phyloP scores from a whole-genome alignment of 768 basidiomycete genomes.

The Podaxis rugospora region DNA sequence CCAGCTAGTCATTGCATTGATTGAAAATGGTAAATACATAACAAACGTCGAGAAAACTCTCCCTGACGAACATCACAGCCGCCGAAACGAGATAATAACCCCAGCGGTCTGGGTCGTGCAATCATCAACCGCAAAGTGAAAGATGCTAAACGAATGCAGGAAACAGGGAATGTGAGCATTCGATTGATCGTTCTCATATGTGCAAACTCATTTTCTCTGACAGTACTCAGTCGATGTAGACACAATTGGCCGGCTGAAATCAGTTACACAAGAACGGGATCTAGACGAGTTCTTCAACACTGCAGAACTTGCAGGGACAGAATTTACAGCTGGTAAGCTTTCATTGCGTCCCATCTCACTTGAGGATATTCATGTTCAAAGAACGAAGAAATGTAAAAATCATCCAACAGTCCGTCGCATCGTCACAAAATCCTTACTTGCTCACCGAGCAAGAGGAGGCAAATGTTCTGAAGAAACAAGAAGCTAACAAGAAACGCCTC shows the following conservation, averaged over 20 bases:
- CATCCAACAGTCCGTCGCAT: constrained; percentile 51
- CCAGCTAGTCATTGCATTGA: neutral
- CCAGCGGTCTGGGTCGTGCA: constrained; percentile 87
- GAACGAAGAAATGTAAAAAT: constrained; percentile 81
- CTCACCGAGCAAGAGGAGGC: constrained; percentile 80
- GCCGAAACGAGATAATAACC: constrained; percentile 57
- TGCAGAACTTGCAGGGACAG: constrained; percentile 89
- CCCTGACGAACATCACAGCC: constrained; percentile 18
- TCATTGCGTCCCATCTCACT: neutral
- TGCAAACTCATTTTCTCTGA: constrained; percentile 10
- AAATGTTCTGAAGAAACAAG: constrained; percentile 68
- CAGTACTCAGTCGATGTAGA: constrained; percentile 80
- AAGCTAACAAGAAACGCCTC: constrained; percentile 66
- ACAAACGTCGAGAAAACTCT: neutral
- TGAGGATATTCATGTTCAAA: constrained; percentile 21
- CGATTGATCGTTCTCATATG: neutral
- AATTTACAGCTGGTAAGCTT: constrained; percentile 87
- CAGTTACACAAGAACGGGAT: constrained; percentile 94
- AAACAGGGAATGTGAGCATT: constrained; percentile 61
- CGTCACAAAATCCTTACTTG: constrained; percentile 79
- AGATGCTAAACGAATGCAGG: constrained; percentile 58
- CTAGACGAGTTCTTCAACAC: constrained; percentile 95
- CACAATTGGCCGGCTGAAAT: constrained; percentile 65
- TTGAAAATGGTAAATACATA: neutral
- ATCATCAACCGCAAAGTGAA: constrained; percentile 90